Conservation (phyloP, 768 basidiomycete genomes). For the Psilocybe cyanescens region DNA sequence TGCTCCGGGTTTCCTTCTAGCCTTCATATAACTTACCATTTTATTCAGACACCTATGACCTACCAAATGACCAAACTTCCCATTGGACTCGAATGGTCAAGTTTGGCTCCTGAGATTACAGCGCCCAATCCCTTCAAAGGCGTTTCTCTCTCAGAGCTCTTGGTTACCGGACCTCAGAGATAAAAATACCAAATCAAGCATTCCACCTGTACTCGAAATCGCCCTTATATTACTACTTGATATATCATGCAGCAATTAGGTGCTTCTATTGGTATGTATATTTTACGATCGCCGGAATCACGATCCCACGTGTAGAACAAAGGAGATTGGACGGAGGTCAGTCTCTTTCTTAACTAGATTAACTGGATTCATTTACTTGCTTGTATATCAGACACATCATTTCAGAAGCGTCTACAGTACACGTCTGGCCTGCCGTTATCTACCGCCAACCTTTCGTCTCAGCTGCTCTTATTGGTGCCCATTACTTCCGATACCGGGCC, state of each 20-base stretch:
- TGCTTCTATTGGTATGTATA: neutral
- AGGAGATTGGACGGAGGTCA: neutral
- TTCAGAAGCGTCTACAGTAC: neutral
- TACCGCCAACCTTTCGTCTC: neutral
- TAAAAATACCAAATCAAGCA: constrained; percentile 10
- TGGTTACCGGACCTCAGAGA: constrained; percentile 4
- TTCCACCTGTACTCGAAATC: neutral
- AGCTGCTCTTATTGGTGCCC: constrained; percentile 2
- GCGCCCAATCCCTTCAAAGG: neutral
- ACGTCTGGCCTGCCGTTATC: neutral
- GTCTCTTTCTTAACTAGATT: neutral
- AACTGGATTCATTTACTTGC: neutral
- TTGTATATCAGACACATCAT: neutral
- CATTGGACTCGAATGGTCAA: neutral
- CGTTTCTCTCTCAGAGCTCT: constrained; percentile 7
- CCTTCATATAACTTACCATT: neutral
- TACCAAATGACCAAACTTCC: neutral
- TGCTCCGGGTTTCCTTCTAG: neutral
- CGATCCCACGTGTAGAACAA: neutral
- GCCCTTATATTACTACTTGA: neutral
- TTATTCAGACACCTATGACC: neutral
- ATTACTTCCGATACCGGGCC: constrained; percentile 2
- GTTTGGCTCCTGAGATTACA: neutral
- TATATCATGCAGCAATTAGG: neutral
- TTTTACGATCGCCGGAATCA: neutral